phyloP scores from a whole-genome alignment of 2,329 filamentous ascomycete genomes.

The Alternaria metachromatica region DNA sequence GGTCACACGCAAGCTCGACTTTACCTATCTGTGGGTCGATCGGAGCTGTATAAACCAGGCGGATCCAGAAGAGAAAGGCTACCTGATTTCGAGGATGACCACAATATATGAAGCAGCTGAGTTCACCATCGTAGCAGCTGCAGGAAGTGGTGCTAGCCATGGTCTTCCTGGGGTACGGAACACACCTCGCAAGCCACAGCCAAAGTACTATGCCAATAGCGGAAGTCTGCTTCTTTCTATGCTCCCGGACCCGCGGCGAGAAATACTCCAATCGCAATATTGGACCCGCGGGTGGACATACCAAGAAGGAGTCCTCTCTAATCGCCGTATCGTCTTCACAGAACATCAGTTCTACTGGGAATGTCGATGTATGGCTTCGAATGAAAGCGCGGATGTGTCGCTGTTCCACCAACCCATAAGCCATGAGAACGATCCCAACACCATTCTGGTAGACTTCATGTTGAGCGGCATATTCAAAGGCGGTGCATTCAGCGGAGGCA shows the following conservation, averaged over 20 bases:
- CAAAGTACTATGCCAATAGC: conserved; percentile 8
- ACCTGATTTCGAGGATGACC: conserved; percentile 17
- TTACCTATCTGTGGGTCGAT: conserved; percentile 16
- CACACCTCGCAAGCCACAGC: conserved; percentile 11
- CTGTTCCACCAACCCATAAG: background rate
- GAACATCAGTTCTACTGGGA: conserved; percentile 18
- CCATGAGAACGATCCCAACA: background rate
- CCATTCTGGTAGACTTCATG: conserved; percentile 14
- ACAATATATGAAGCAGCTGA: conserved; percentile 15
- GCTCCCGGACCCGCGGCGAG: conserved; percentile 9
- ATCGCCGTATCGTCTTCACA: conserved; percentile 16
- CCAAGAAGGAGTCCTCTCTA: conserved; percentile 19
- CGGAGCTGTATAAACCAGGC: conserved; percentile 15
- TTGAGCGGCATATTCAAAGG: conserved; percentile 19
- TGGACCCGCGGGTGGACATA: conserved; percentile 18
- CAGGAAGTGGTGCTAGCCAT: conserved; percentile 7
- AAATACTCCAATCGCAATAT: conserved; percentile 4
- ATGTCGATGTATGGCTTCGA: conserved; percentile 8
- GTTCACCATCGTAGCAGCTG: conserved; percentile 18
- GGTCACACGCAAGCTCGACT: conserved; percentile 3
- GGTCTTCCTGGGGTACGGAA: conserved; percentile 10
- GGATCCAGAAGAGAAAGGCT: conserved; percentile 2
- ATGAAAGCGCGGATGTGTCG: conserved; percentile 8
- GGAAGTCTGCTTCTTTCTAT: conserved; percentile 14
- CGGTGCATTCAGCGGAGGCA: conserved; percentile 10